These are phyloP conservation scores for Lentithecium fluviatile DNA, from an alignment of 495 filamentous ascomycete genomes.

Conservation along the genomic window DNA sequence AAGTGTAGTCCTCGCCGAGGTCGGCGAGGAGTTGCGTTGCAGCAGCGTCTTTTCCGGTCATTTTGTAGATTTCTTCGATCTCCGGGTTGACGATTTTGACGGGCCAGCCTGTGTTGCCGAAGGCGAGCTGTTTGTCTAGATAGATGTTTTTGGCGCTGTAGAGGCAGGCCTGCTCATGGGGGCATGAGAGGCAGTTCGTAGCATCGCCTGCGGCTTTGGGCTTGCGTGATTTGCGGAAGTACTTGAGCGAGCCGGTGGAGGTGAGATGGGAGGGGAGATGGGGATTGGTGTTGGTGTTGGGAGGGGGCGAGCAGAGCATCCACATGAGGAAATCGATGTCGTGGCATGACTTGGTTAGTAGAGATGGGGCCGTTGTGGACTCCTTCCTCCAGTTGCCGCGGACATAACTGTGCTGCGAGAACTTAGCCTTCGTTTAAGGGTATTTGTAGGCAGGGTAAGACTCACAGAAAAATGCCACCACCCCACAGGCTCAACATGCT, in stretches of 20 bases:
- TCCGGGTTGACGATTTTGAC: conserved; percentile 85
- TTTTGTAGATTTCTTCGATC: conserved; percentile 67
- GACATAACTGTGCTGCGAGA: conserved; percentile 74
- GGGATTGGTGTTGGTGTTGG: conserved; percentile 41
- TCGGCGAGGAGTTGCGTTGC: conserved; percentile 49
- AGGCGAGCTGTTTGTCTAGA: conserved; percentile 54
- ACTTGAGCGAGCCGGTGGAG: conserved; percentile 69
- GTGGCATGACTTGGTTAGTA: conserved; percentile 93
- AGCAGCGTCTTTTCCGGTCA: conserved; percentile 44
- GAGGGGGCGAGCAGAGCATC: conserved; percentile 70
- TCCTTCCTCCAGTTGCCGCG: conserved; percentile 90
- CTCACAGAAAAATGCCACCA: conserved; percentile 82
- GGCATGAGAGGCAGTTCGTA: conserved; percentile 86
- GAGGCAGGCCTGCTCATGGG: conserved; percentile 67
- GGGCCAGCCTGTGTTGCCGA: conserved; percentile 71
- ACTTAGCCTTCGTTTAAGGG: background rate
- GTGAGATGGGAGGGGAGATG: conserved; percentile 74
- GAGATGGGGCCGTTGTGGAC: conserved; percentile 65
- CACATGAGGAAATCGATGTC: conserved; percentile 91
- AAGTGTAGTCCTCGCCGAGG: conserved; percentile 69
- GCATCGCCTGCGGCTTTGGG: conserved; percentile 68
- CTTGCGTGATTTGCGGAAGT: conserved; percentile 72
- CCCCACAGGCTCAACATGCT: conserved; percentile 91
- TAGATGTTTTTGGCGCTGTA: conserved; percentile 87
- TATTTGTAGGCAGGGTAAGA: background rate